phyloP scores from a whole-genome alignment of 2,329 filamentous ascomycete species.

The Diaporthe sp. region DNA sequence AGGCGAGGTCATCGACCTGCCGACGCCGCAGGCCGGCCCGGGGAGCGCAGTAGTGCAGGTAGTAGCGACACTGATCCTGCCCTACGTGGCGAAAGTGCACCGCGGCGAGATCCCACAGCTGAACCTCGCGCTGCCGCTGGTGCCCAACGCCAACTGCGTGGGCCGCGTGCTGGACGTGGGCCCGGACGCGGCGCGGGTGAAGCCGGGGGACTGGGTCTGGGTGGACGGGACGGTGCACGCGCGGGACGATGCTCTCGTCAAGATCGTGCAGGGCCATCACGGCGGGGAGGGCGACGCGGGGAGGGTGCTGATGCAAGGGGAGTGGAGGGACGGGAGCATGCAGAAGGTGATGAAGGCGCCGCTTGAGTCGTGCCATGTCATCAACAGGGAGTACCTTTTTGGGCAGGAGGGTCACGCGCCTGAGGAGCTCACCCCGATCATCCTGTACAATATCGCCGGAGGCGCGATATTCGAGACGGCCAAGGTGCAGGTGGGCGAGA shows the following conservation, averaged over 20 bases:
- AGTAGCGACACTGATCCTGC: slow-evolving; percentile 6
- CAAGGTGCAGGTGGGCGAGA: slow-evolving; percentile 51
- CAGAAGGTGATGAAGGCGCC: slow-evolving; percentile 32
- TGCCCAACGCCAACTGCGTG: slow-evolving; percentile 48
- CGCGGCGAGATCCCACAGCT: slow-evolving; percentile 34
- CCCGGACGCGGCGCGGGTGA: slow-evolving; percentile 42
- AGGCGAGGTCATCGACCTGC: neutral
- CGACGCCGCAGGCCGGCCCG: neutral
- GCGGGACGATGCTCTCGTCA: neutral
- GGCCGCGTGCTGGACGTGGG: slow-evolving; percentile 48
- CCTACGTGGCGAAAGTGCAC: slow-evolving; percentile 6
- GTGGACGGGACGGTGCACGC: neutral
- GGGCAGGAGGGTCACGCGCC: slow-evolving; percentile 44
- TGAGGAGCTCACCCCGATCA: slow-evolving; percentile 46
- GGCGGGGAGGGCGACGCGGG: neutral
- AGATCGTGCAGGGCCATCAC: slow-evolving; percentile 11
- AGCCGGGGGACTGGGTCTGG: neutral
- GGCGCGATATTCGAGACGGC: slow-evolving; percentile 46
- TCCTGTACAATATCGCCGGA: slow-evolving; percentile 28
- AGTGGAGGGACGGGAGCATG: slow-evolving; percentile 26
- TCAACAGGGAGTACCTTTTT: slow-evolving; percentile 39
- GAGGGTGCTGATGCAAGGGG: slow-evolving; percentile 13
- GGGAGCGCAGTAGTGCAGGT: slow-evolving; percentile 12
- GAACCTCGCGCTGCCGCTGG: slow-evolving; percentile 44
- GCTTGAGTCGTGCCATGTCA: slow-evolving; percentile 39